Conservation (phyloP, 257 asterid genomes). For the Solanum rostratum region DNA sequence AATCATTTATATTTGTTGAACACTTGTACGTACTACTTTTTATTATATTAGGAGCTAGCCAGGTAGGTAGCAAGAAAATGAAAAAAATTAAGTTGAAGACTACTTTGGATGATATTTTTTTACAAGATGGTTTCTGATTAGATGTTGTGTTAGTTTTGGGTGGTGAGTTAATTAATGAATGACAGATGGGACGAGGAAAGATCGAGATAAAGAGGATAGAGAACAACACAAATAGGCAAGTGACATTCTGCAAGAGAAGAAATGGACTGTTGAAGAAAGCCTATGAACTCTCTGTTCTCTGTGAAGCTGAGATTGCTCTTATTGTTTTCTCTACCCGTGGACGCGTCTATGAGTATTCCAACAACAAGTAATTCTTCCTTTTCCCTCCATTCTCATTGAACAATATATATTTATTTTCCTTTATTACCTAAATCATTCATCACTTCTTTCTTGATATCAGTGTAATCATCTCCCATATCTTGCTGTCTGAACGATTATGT, state of each 20-base stretch:
- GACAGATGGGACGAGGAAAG: conserved; percentile 67
- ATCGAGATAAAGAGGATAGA: conserved; percentile 84
- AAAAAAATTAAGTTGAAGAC: neutral
- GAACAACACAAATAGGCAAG: conserved; percentile 76
- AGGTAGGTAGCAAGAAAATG: neutral
- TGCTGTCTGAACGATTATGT: neutral
- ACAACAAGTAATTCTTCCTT: conserved; percentile 36
- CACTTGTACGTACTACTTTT: neutral
- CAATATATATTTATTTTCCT: too few relatives aligned
- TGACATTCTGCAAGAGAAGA: conserved; percentile 80
- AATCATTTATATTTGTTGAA: neutral
- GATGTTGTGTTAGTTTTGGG: neutral
- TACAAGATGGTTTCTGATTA: neutral
- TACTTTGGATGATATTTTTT: neutral
- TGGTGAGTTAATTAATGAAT: neutral
- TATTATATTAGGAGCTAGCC: neutral
- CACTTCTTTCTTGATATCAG: neutral
- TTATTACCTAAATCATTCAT: too few relatives aligned
- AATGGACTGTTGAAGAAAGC: conserved; percentile 80
- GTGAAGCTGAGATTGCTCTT: conserved; percentile 80
- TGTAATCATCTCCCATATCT: neutral
- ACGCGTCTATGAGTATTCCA: conserved; percentile 72
- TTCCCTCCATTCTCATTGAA: too few relatives aligned
- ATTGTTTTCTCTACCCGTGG: conserved; percentile 88
- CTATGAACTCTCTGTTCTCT: conserved; percentile 65